phyloP scores from a whole-genome alignment of 441 rosid species.

The Croton laevigatus region DNA sequence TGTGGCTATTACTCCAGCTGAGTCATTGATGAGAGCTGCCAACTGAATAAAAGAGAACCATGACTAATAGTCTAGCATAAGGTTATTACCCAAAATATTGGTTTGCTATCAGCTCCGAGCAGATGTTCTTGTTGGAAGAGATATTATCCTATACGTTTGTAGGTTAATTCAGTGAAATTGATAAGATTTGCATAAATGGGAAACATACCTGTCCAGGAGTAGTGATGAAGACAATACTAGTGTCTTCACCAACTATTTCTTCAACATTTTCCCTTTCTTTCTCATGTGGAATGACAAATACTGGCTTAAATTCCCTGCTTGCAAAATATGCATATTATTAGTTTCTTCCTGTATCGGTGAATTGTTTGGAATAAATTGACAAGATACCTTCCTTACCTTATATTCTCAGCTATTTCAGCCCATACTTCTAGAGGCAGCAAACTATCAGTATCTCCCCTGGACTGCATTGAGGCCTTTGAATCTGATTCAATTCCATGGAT shows the following conservation, averaged over 20 bases:
- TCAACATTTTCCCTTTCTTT: slow-evolving; percentile 82
- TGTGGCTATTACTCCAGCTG: slow-evolving; percentile 87
- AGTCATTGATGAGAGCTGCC: slow-evolving; percentile 87
- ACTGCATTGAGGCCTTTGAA: slow-evolving; percentile 93
- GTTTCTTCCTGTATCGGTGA: not conserved
- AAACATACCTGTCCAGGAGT: slow-evolving; percentile 80
- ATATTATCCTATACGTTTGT: not conserved
- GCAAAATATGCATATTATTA: slow-evolving; percentile 4
- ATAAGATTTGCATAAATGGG: not conserved
- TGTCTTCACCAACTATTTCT: slow-evolving; percentile 67
- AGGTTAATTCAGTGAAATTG: not conserved
- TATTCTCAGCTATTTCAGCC: slow-evolving; percentile 55
- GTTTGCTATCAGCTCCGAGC: not conserved
- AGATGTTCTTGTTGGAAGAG: not conserved
- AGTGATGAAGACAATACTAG: slow-evolving; percentile 69
- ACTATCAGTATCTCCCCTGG: slow-evolving; percentile 77
- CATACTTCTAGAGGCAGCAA: slow-evolving; percentile 64
- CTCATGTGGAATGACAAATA: slow-evolving; percentile 90
- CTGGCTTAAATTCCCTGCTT: slow-evolving; percentile 63
- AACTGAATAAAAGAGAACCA: slow-evolving; percentile 42
- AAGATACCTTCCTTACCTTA: slow-evolving; percentile 36
- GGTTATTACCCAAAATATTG: not conserved
- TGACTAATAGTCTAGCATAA: not conserved
- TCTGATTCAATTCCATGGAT: slow-evolving; percentile 91
- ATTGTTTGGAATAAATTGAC: not conserved